Conservation (phyloP, 805 yeast genomes). For the Nakazawaea anatomiae region DNA sequence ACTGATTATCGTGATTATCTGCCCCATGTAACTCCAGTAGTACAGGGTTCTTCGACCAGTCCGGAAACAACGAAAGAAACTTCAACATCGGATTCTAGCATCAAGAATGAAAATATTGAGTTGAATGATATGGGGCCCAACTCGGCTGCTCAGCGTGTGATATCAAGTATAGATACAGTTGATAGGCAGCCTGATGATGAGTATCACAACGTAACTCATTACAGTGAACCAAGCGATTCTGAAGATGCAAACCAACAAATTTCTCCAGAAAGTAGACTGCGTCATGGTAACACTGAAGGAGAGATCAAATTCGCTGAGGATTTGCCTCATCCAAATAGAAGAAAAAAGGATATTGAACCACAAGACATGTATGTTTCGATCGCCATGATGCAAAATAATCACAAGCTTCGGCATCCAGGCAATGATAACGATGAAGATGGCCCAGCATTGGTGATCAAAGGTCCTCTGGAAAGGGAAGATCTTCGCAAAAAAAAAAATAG, state of each 20-base stretch:
- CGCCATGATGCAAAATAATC: conserved; percentile 63
- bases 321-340: conserved; percentile 49
- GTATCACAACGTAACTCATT: conserved; percentile 21
- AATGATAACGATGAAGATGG: conserved; percentile 53
- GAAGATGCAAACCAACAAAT: conserved; percentile 16
- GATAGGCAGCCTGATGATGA: conserved; percentile 3
- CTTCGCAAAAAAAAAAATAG: conserved; percentile 15
- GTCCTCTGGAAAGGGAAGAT: conserved; percentile 68
- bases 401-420: conserved; percentile 25
- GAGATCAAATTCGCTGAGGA: conserved; percentile 52
- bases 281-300: conserved; percentile 1
- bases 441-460: conserved; percentile 69
- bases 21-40: neutral
- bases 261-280: neutral
- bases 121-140: neutral
- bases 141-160: neutral
- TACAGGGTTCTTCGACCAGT: neutral
- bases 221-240: conserved; percentile 39
- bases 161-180: neutral
- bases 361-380: conserved; percentile 81
- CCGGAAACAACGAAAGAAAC: neutral
- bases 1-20: neutral
- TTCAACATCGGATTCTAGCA: neutral
- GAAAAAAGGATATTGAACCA: conserved; percentile 56
- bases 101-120: neutral